Base-by-base conservation (phyloP, 2,329 filamentous ascomycete genomes). In the Ascosphaera apis region DNA sequence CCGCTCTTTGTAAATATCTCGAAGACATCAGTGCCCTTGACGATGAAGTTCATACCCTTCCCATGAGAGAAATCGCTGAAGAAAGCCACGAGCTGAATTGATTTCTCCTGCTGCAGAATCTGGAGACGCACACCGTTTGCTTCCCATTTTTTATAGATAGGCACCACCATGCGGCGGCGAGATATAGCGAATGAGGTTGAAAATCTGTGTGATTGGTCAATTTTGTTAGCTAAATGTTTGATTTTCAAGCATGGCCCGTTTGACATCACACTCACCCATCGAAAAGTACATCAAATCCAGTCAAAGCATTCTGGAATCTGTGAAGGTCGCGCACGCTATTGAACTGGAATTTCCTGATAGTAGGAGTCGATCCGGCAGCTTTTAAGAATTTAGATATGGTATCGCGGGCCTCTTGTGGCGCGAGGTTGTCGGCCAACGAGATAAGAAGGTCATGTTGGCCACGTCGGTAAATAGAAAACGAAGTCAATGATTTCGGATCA, bases 111-210 rank as follows among this genome's bases (percentile, higher is more conserved):
- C 43, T 72, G 65, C 25, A 92, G 71, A 27, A 92, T 64, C 51
- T 92, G 83, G 5, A 92, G 62, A 25, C 84, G 72, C 6, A 80
- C 80, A 27, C 66, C 67, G n/a, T 66, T 71, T 2, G 83, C 79
- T 49, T 91, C 82, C 80, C 81, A 91, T 53, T 88, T 88, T 58
- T 92, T 91, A 59, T 91, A 79, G 44, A 92, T 86, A 0, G 81
- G 81, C 12, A 91, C 81, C 9, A 92, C 80, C 76, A 84, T 88
- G 44, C 80, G 70, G 34, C 80, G 72, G 19, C 83, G 72, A 1
- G 83, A 74, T 43, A 92, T 91, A 39, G 76, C 73, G 52, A 92
- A 80, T 0, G 71, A 72, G 5, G 67, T 62, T 4, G 81, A 81
- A 36, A 79, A 55, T 4, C 72, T 58, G 25, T 40, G 17, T 12